Evolutionary conservation across 108 stramenopile genomes (phyloP).

Genomic region (Nitzschia putrida): DNA sequence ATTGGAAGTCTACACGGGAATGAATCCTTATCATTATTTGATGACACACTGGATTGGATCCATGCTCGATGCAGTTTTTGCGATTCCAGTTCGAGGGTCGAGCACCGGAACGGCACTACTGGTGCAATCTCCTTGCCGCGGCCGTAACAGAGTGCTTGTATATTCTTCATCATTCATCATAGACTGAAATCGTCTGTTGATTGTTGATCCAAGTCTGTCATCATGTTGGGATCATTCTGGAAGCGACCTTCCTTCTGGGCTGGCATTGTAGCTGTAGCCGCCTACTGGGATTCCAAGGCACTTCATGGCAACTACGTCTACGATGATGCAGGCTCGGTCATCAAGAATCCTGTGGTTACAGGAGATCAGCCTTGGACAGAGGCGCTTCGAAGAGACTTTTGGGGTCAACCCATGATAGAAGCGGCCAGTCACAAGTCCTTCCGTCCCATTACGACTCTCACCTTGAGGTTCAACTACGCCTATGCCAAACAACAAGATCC

Average conservation of each 20-base stretch:
- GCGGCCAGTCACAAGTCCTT: conserved; percentile 52
- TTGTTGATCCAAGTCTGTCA: not conserved
- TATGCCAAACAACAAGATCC: conserved; percentile 5
- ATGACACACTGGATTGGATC: no score
- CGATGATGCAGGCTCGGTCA: conserved; percentile 51
- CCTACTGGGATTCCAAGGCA: conserved; percentile 45
- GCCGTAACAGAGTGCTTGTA: no score
- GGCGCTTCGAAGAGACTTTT: conserved; percentile 48
- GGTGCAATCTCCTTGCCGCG: no score
- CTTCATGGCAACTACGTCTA: conserved; percentile 49
- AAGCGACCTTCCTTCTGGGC: conserved; percentile 48
- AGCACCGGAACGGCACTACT: no score
- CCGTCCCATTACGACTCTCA: conserved; percentile 55
- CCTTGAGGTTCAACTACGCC: conserved; percentile 48
- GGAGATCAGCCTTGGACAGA: conserved; percentile 50
- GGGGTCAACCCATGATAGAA: conserved; percentile 49
- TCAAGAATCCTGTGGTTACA: conserved; percentile 51
- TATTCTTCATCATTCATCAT: no score
- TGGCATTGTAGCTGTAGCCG: conserved; percentile 35
- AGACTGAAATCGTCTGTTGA: no score
- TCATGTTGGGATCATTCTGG: conserved; percentile 1
- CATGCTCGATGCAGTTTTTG: no score
- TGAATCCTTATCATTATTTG: no score
- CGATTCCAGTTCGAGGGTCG: no score
- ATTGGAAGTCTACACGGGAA: no score